A percentile compares a stretch with the other conserved stretches of the same genome.
Evolutionary conservation across 1,284 basidiomycete species (phyloP).

Genomic region (Papiliotrema flavescens): DNA sequence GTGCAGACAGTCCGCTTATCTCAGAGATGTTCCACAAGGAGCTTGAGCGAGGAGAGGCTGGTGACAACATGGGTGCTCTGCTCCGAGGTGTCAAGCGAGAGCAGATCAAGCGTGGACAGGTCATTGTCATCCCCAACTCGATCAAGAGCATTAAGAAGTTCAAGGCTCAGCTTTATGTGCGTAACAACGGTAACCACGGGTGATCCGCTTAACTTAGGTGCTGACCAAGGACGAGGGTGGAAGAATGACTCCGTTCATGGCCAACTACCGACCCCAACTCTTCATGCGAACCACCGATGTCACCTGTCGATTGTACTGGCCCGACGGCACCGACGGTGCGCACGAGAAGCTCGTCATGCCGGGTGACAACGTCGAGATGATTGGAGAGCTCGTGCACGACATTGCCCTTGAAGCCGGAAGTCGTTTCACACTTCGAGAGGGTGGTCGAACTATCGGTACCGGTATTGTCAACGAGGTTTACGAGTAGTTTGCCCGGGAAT

Average conservation of each 20-base stretch:
- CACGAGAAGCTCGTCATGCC: constrained; percentile 93
- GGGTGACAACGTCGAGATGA: constrained; percentile 95
- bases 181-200: constrained; percentile 29
- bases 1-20: constrained; percentile 2
- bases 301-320: constrained; percentile 81
- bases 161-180: constrained; percentile 81
- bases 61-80: constrained; percentile 98
- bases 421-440: constrained; percentile 97
- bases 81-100: constrained; percentile 97
- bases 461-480: constrained; percentile 83
- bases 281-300: constrained; percentile 97
- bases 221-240: constrained; percentile 98
- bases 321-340: constrained; percentile 63
- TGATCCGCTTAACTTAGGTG: constrained; percentile 53
- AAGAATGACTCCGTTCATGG: constrained; percentile 95
- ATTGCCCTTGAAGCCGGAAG: constrained; percentile 89
- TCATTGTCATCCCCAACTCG: constrained; percentile 83
- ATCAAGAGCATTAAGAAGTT: constrained; percentile 95
- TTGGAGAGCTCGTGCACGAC: constrained; percentile 79
- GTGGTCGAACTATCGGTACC: constrained; percentile 89
- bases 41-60: constrained; percentile 94
- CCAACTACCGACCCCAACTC: constrained; percentile 93
- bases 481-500: constrained; percentile 20
- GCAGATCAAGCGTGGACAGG: constrained; percentile 89
- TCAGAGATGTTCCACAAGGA: constrained; percentile 99